Base-by-base conservation (phyloP, 106 monocot genomes). In the Allium fistulosum region DNA sequence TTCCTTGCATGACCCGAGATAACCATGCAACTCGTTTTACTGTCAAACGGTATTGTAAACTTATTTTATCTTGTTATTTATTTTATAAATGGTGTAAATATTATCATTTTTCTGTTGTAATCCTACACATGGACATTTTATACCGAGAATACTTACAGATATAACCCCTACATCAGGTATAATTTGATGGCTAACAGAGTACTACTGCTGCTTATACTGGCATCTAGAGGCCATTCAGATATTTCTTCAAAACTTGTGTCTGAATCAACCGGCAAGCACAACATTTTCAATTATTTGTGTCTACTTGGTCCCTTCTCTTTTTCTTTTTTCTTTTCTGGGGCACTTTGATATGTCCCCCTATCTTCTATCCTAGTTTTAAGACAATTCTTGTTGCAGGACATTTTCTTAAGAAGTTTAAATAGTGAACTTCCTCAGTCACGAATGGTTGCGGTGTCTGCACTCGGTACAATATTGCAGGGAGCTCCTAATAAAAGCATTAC, bases 171-270 rank as follows among this genome's bases (percentile, higher is more conserved):
- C 75, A 76, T 52, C 74, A 99, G 99, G 84, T 99, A 99, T 63
- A 81, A 93, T 81, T 77, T 99, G 75, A 99, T 99, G 99, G 93
- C 87, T 74, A 90, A 92, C 69, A 78, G 99, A 74, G 77, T 93
- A 52, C 80, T 99, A 13, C 81, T 99, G 37, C 74, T 99, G 66
- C 63, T 99, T 61, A 87, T 77, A 61, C 63, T 99, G 69, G 76
- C 90, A 71, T 90, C 85, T 59, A 84, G 81, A 72, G 90, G 65
- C 66, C 71, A 85, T 58, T 84, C 87, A 58, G 67, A 65, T 57
- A 47, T 85, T 14, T 74, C 84, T 73, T 78, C 90, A 18, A 79
- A 87, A 76, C 49, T 87, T 64, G 64, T 85, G 8, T 72, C 62
- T n/a, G 74, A 93, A 85, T 80, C 77, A 59, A 60, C 87, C 57